These are phyloP conservation scores for Galeopsis tetrahit DNA, from an alignment of 257 asterid genomes.

Conservation along the genomic window DNA sequence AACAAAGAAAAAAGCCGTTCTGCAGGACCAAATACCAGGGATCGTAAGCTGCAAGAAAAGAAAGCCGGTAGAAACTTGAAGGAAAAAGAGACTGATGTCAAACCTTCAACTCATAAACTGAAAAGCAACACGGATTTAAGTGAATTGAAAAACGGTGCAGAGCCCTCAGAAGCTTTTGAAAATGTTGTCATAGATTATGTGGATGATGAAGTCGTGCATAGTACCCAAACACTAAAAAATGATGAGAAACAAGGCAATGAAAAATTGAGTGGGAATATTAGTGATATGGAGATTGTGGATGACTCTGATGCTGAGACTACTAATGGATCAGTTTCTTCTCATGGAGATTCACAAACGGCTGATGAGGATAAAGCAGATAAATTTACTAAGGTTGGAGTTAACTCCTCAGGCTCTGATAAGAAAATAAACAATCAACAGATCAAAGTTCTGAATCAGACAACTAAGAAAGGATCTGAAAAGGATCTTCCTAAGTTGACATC, in stretches of 20 bases:
- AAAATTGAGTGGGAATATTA: slow-evolving; percentile 45
- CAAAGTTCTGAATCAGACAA: slow-evolving; percentile 47
- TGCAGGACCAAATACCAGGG: slow-evolving; percentile 59
- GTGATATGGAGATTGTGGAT: slow-evolving; percentile 69
- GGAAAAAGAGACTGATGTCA: slow-evolving; percentile 54
- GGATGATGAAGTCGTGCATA: slow-evolving; percentile 58
- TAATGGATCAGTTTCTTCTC: slow-evolving; percentile 72
- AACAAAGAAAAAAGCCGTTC: slow-evolving; percentile 53
- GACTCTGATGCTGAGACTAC: slow-evolving; percentile 76
- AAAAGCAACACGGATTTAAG: slow-evolving; percentile 42
- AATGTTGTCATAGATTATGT: slow-evolving; percentile 53
- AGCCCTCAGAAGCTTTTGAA: slow-evolving; percentile 60
- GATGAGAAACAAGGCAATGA: slow-evolving; percentile 48
- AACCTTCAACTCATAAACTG: slow-evolving; percentile 45
- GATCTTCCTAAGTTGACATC: slow-evolving; percentile 42
- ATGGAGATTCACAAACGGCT: slow-evolving; percentile 56
- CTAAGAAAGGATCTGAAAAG: slow-evolving; percentile 45
- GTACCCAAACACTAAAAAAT: slow-evolving; percentile 37
- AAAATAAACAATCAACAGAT: slow-evolving; percentile 33
- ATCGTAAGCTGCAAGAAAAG: slow-evolving; percentile 57
- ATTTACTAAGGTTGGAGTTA: slow-evolving; percentile 38
- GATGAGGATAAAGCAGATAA: slow-evolving; percentile 67
- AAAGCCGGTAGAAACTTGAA: slow-evolving; percentile 50
- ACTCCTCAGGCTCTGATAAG: slow-evolving; percentile 44
- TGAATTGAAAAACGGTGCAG: slow-evolving; percentile 51